Evolutionary conservation across 495 filamentous ascomycete species (phyloP).

Genomic region (Bathelium albidoporum): DNA sequence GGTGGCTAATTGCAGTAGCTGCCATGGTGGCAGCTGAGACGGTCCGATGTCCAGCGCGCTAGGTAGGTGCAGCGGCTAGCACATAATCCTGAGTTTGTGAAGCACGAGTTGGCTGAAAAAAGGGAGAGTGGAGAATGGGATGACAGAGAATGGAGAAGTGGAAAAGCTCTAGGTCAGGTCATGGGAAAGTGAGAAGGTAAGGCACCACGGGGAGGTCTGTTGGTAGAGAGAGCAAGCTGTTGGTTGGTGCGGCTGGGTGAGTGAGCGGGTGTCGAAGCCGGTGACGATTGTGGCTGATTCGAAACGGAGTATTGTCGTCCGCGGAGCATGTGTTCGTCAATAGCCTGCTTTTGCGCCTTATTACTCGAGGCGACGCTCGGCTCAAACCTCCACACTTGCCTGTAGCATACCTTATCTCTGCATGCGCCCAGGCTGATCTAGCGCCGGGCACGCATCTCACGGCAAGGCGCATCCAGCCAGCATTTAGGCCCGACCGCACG

Average conservation of each 20-base stretch:
- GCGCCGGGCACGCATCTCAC: not conserved
- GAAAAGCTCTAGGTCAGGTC: not conserved
- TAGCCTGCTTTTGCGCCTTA: not conserved
- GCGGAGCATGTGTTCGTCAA: not conserved
- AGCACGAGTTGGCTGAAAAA: too few relatives aligned
- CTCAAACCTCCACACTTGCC: not conserved
- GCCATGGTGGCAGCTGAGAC: constrained; percentile 1
- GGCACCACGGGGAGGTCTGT: not conserved
- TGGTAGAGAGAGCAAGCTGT: constrained; percentile 1
- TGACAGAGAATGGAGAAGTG: not conserved
- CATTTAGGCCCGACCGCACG: not conserved
- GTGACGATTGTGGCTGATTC: constrained; percentile 4
- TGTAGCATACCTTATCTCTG: not conserved
- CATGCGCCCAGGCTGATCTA: not conserved
- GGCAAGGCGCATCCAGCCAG: not conserved
- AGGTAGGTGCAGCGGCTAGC: not conserved
- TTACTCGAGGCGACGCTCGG: not conserved
- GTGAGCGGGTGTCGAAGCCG: not conserved
- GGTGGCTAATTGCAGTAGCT: not conserved
- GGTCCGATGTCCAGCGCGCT: not conserved
- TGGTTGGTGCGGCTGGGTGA: not conserved
- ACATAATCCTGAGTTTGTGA: constrained; percentile 2
- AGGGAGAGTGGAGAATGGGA: not conserved
- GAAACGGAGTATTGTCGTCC: not conserved
- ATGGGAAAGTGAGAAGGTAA: not conserved